These are phyloP conservation scores for Aspergillus carbonarius DNA, from an alignment of 2,329 filamentous ascomycete genomes.

Conservation along the genomic window DNA sequence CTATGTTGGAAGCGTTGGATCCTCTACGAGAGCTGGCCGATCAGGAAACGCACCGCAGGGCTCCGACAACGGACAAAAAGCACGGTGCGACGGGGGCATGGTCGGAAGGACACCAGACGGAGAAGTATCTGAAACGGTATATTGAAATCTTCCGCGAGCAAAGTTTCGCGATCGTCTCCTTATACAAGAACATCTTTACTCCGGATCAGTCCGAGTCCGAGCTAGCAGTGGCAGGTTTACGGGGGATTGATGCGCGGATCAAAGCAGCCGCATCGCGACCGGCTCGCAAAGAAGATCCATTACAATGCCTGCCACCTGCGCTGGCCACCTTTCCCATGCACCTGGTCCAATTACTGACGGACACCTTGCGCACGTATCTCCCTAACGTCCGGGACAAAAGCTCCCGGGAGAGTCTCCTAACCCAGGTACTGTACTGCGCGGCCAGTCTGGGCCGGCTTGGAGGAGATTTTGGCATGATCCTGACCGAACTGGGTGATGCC, in stretches of 20 bases:
- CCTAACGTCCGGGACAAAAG: conserved; percentile 78
- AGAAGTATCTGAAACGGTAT: conserved; percentile 90
- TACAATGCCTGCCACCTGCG: conserved; percentile 66
- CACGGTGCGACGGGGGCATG: conserved; percentile 27
- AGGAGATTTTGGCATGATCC: conserved; percentile 86
- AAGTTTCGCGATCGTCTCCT: conserved; percentile 90
- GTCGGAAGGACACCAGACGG: conserved; percentile 78
- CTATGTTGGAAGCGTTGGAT: conserved; percentile 77
- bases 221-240: conserved; percentile 25
- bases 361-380: conserved; percentile 73
- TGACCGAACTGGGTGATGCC: conserved; percentile 59
- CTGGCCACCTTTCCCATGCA: conserved; percentile 82
- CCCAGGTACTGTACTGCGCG: conserved; percentile 90
- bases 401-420: conserved; percentile 81
- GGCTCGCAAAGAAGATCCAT: conserved; percentile 28
- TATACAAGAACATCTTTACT: conserved; percentile 88
- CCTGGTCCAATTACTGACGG: conserved; percentile 75
- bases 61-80: conserved; percentile 26
- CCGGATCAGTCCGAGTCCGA: conserved; percentile 48
- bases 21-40: conserved; percentile 87
- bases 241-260: conserved; percentile 28
- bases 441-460: conserved; percentile 86
- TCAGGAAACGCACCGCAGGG: conserved; percentile 65
- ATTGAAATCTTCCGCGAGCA: conserved; percentile 98
- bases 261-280: conserved; percentile 24